phyloP scores from a whole-genome alignment of 2,329 filamentous ascomycete species.

The Colletotrichum orbiculare region DNA sequence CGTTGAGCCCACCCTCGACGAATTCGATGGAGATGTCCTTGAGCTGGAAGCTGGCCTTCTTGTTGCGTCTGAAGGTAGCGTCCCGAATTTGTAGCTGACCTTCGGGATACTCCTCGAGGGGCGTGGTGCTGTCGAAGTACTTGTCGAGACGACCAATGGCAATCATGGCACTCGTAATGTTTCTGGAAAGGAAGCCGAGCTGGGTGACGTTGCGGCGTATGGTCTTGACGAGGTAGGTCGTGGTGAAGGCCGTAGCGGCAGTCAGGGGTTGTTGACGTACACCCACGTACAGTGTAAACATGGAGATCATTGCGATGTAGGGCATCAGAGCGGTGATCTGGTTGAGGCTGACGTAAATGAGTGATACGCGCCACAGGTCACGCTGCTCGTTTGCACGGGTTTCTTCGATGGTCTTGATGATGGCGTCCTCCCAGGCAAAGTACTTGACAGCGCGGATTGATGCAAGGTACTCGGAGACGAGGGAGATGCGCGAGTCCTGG shows the following conservation, averaged over 20 bases:
- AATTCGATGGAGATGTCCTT: slow-evolving; percentile 62
- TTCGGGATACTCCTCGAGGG: slow-evolving; percentile 58
- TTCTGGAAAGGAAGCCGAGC: slow-evolving; percentile 57
- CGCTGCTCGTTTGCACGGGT: slow-evolving; percentile 63
- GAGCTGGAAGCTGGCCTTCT: slow-evolving; percentile 61
- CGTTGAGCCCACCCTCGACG: slow-evolving; percentile 64
- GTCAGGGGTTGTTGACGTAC: slow-evolving; percentile 60
- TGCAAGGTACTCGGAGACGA: slow-evolving; percentile 67
- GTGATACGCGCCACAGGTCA: slow-evolving; percentile 63
- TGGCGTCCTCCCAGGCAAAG: slow-evolving; percentile 68
- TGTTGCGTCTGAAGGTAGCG: slow-evolving; percentile 61
- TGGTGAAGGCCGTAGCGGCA: slow-evolving; percentile 68
- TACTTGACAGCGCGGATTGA: slow-evolving; percentile 71
- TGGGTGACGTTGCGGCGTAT: slow-evolving; percentile 64
- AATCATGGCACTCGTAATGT: slow-evolving; percentile 55
- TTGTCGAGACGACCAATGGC: slow-evolving; percentile 64
- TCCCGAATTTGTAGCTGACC: slow-evolving; percentile 59
- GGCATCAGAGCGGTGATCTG: slow-evolving; percentile 65
- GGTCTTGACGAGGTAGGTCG: slow-evolving; percentile 63
- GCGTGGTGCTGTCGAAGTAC: slow-evolving; percentile 63
- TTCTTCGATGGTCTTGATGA: slow-evolving; percentile 61
- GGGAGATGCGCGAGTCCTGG: slow-evolving; percentile 67
- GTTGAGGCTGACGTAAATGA: slow-evolving; percentile 58
- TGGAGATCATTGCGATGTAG: slow-evolving; percentile 61
- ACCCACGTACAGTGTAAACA: slow-evolving; percentile 64